A percentile compares a stretch with the other conserved stretches of the same genome.
phyloP scores from a whole-genome alignment of 164 flowering plant species.

The Berberis vulgaris region DNA sequence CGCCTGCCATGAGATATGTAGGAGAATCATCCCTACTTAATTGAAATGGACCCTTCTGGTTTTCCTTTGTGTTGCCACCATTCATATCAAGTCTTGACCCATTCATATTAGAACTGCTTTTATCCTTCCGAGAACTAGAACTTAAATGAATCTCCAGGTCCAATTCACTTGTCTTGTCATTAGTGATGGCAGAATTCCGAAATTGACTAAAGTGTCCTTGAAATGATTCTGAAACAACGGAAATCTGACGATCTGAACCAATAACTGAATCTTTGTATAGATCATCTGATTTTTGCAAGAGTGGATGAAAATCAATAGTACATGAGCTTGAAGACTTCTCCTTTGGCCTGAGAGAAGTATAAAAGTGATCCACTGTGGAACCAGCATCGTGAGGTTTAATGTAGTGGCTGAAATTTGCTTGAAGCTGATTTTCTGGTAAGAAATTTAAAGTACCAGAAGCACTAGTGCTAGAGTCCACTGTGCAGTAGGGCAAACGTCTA shows the following conservation, averaged over 20 bases:
- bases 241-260: conserved; percentile 11
- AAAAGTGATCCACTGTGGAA: conserved; percentile 17
- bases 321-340: conserved; percentile 24
- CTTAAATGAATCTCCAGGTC: conserved; percentile 77
- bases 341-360: conserved; percentile 24
- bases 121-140: conserved; percentile 33
- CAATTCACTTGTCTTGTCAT: conserved; percentile 37
- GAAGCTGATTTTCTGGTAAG: conserved; percentile 48
- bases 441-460: conserved; percentile 50
- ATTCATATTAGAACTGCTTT: conserved; percentile 10
- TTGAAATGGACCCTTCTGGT: conserved; percentile 1
- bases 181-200: conserved; percentile 17
- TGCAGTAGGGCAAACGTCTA: conserved; percentile 40
- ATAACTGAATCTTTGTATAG: conserved; percentile 14
- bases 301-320: conserved; percentile 81
- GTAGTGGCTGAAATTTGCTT: conserved; percentile 40
- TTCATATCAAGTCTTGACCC: conserved; percentile 10
- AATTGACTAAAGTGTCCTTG: conserved; percentile 17
- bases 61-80: conserved; percentile 7
- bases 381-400: conserved; percentile 29
- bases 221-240: conserved; percentile 16
- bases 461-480: conserved; percentile 21
- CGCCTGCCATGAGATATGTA: conserved; percentile 6
- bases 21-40: conserved; percentile 3
- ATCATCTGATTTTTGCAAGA: conserved; percentile 51